Evolutionary conservation across 2,329 filamentous ascomycete genomes (phyloP).

Genomic region (Dryadomyces quercivorus): DNA sequence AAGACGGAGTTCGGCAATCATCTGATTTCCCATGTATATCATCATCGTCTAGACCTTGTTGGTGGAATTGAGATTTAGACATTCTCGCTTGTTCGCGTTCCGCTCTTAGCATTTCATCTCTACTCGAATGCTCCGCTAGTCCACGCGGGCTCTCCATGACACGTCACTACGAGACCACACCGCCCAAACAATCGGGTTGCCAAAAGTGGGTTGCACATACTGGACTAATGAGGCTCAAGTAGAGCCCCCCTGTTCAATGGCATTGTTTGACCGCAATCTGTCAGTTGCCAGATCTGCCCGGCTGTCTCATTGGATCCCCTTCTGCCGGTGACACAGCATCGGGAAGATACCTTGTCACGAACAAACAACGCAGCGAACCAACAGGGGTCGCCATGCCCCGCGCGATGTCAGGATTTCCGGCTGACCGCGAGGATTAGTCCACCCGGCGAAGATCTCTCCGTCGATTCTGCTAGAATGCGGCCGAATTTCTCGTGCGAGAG

Average conservation of each 20-base stretch:
- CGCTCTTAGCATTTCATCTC: not conserved
- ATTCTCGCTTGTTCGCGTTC: not conserved
- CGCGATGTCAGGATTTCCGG: too few relatives aligned
- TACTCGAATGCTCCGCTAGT: too few relatives aligned
- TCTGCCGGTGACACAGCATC: not conserved
- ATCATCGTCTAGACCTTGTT: not conserved
- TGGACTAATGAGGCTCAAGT: not conserved
- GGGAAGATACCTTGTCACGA: too few relatives aligned
- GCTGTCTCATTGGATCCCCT: not conserved
- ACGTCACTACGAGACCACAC: not conserved
- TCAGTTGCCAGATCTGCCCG: not conserved
- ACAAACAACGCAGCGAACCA: too few relatives aligned
- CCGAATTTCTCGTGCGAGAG: not conserved
- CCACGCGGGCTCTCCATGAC: not conserved
- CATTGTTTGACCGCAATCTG: not conserved
- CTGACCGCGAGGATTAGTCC: not conserved
- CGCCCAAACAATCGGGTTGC: not conserved
- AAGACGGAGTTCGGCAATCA: not conserved
- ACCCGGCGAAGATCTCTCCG: not conserved
- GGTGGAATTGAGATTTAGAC: not conserved
- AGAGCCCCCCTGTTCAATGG: not conserved
- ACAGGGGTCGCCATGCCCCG: too few relatives aligned
- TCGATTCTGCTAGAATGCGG: not conserved
- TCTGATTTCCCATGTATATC: not conserved
- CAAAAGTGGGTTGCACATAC: not conserved